Evolutionary conservation across 2,329 filamentous ascomycete species (phyloP).

Genomic region (Calonectria pseudoturangicola): DNA sequence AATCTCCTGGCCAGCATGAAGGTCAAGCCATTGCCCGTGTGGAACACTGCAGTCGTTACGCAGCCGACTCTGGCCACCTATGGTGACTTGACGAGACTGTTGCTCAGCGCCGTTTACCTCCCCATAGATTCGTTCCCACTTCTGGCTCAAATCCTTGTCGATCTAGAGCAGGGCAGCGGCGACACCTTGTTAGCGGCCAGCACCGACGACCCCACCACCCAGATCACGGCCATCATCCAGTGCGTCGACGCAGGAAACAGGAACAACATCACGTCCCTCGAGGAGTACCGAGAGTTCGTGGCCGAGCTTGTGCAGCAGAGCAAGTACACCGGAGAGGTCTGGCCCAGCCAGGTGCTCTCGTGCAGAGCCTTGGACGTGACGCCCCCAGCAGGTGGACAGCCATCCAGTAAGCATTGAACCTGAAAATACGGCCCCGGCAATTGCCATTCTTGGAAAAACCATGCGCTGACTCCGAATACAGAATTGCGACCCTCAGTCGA

Average conservation of each 20-base stretch:
- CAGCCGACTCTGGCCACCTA: conserved; percentile 16
- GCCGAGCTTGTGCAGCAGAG: conserved; percentile 1
- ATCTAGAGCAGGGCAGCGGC: conserved; percentile 8
- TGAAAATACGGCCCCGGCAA: neutral
- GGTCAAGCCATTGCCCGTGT: conserved; percentile 3
- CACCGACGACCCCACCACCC: neutral
- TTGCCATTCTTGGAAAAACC: neutral
- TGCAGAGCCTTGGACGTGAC: conserved; percentile 18
- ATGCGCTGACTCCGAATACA: neutral
- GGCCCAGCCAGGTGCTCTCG: conserved; percentile 9
- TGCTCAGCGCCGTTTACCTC: conserved; percentile 10
- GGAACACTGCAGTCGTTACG: neutral
- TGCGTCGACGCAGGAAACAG: conserved; percentile 15
- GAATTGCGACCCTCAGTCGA: conserved; percentile 14
- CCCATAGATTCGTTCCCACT: conserved; percentile 1
- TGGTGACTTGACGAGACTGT: neutral
- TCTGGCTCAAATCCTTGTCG: conserved; percentile 16
- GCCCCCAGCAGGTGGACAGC: neutral
- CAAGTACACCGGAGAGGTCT: conserved; percentile 13
- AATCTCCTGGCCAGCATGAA: conserved; percentile 3
- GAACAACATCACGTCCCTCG: conserved; percentile 22
- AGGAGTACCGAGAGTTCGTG: neutral
- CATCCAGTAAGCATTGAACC: conserved; percentile 1
- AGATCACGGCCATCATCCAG: conserved; percentile 16
- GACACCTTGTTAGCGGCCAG: conserved; percentile 17